Base-by-base conservation (phyloP, 306 rosid species). In the Astragalus glycyphyllos region DNA sequence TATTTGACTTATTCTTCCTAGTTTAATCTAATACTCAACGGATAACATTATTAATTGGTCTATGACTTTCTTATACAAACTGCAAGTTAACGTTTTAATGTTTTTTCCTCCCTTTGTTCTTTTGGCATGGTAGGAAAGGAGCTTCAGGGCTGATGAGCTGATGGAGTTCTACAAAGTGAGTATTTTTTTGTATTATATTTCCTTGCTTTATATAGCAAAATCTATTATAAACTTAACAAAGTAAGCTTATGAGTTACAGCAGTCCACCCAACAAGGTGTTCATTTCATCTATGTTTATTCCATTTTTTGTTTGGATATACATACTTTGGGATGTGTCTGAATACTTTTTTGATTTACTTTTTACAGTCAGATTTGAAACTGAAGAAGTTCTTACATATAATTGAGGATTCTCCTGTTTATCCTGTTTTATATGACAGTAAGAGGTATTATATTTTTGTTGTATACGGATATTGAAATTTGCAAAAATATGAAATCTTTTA, bases 381-480 rank as follows among this genome's bases (percentile, higher is more conserved):
- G 85, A 94, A 89, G 96, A 94, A 94, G 74, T 94, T 89, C 86
- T 73, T 94, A 85, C 96, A 91, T 84, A 94, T 94, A 81, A 91
- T 90, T 63, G 96, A 94, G 84, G 77, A 78, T 34, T 87, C 92
- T 10, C 82, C 89, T 12, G 95, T 89, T 76, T 94, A 58, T 72
- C 98, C 98, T 20, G 95, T 94, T 75, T 20, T 90, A 73, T 89
- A 86, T 77, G 98, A 94, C 71, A 26, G 65, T 82, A 87, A 77
- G 58, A 88, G 97, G 98, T 94, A 81, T 68, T 47, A 13, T 62
- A 20, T 59, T 77, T 42, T 58, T 13, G 26, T 56, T 16, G 32
- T 37, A 38, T 42, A 40, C 55, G 54, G 29, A 38, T 58, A 55
- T 70, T 50, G 29, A 13, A 15, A 38, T 41, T 45, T 62, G 63